Evolutionary conservation across 176 grass and related monocot species (phyloP).

Genomic region (Chloris gayana): DNA sequence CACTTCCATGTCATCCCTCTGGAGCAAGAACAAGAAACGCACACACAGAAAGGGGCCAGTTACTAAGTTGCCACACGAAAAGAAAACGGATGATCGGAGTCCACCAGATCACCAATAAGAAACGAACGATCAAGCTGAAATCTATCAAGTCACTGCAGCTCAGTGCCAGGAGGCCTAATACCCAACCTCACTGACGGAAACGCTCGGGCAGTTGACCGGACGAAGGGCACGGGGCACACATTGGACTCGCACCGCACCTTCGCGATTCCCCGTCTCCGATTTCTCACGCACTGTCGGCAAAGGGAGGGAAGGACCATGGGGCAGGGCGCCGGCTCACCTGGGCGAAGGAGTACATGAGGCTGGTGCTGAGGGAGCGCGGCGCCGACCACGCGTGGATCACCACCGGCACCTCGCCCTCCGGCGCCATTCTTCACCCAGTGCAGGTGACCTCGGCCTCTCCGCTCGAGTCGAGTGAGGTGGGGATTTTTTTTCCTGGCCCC

Average conservation of each 20-base stretch:
- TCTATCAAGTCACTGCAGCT: background rate
- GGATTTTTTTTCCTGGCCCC: background rate
- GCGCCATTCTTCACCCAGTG: background rate
- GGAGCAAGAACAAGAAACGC: background rate
- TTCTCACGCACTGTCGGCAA: background rate
- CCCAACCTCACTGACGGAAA: background rate
- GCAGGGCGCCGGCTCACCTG: slow-evolving; percentile 41
- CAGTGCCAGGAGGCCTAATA: background rate
- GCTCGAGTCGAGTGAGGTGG: background rate
- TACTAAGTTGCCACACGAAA: background rate
- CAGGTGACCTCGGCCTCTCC: background rate
- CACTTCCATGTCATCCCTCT: slow-evolving; percentile 93
- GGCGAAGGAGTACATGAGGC: slow-evolving; percentile 99
- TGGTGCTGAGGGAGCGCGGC: slow-evolving; percentile 95
- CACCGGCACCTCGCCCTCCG: slow-evolving; percentile 47
- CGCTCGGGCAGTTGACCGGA: background rate
- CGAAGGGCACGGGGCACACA: background rate
- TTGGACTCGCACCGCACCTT: background rate
- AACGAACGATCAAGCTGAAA: background rate
- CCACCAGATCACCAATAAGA: background rate
- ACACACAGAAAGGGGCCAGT: background rate
- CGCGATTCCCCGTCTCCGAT: background rate
- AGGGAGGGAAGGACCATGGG: background rate
- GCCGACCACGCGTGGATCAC: slow-evolving; percentile 98
- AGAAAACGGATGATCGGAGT: background rate